Conservation (phyloP, 73 alveolate genomes). For the Tetrahymena thermophila region DNA sequence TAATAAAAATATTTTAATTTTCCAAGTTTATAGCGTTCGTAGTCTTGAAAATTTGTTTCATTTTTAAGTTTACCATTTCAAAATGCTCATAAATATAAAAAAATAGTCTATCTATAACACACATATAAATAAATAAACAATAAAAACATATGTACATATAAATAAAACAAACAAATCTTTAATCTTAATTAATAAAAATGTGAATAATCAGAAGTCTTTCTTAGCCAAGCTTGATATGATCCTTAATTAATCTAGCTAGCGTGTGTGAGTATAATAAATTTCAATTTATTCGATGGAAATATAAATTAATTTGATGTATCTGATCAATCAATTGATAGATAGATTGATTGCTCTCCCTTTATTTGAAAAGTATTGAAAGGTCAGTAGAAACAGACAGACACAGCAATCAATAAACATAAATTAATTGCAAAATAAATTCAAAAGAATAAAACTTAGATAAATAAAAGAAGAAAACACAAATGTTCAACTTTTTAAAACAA, state of each 20-base stretch:
- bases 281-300: not conserved
- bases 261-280: not conserved
- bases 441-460: not conserved
- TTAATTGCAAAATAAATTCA: not conserved
- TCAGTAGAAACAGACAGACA: not conserved
- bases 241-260: not conserved
- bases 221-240: not conserved
- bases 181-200: not conserved
- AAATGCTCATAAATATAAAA: not conserved
- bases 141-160: not conserved
- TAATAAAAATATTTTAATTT: not conserved
- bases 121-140: not conserved
- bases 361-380: not conserved
- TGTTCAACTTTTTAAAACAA: not conserved
- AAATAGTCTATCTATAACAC: not conserved
- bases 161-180: not conserved
- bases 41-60: not conserved
- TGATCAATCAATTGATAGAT: no score
- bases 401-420: not conserved
- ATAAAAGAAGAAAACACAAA: not conserved
- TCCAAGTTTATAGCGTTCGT: not conserved
- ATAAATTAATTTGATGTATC: not conserved
- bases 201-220: not conserved
- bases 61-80: not conserved
- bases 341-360: not conserved